These are phyloP conservation scores for Hura crepitans DNA, from an alignment of 441 rosid genomes.

Conservation along the genomic window DNA sequence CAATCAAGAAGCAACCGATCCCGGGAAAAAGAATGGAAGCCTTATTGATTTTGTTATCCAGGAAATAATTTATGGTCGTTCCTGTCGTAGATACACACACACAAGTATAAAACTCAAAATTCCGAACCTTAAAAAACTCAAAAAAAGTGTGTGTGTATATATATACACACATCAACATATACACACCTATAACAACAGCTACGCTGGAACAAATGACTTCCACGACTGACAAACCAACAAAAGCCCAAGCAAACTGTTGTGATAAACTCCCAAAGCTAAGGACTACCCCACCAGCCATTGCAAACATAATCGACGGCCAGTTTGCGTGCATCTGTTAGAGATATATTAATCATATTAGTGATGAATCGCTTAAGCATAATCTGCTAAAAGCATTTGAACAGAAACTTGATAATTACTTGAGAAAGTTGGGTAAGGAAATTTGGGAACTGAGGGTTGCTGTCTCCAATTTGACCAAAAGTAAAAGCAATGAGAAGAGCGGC, in stretches of 20 bases:
- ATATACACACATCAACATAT: not conserved
- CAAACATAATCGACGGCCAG: constrained; percentile 78
- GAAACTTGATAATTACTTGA: constrained; percentile 61
- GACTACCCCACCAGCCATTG: constrained; percentile 70
- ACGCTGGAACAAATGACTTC: constrained; percentile 64
- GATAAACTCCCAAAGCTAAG: constrained; percentile 73
- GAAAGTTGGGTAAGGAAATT: constrained; percentile 62
- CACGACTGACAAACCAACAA: constrained; percentile 76
- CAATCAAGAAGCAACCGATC: constrained; percentile 74
- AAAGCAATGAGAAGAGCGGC: constrained; percentile 47
- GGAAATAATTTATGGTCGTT: constrained; percentile 70
- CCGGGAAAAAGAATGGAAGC: constrained; percentile 83
- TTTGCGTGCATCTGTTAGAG: constrained; percentile 46
- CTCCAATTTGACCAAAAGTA: constrained; percentile 65
- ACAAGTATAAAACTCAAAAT: not conserved
- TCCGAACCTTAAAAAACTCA: not conserved
- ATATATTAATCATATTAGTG: no score
- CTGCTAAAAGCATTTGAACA: no score
- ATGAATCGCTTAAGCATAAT: no score
- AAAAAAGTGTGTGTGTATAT: no score
- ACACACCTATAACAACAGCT: constrained; percentile 58
- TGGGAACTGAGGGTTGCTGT: constrained; percentile 37
- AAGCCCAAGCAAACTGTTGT: constrained; percentile 83
- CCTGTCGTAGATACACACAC: constrained; percentile 39
- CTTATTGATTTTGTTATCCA: constrained; percentile 67